Base-by-base conservation (phyloP, 2,329 filamentous ascomycete species). In the Drechmeria coniospora region DNA sequence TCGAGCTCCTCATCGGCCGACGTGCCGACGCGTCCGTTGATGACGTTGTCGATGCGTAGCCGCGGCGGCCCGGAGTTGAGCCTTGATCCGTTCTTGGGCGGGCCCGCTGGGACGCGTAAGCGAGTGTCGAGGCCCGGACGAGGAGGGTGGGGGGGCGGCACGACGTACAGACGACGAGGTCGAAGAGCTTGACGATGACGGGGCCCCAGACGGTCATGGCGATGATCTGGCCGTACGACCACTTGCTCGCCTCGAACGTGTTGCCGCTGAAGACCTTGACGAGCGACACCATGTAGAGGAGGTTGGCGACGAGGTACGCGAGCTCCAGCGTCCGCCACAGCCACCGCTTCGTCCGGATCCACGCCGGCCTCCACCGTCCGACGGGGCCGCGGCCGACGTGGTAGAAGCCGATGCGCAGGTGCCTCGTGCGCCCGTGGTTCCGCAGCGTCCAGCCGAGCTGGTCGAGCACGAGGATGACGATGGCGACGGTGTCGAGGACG, bases 181-280 rank as follows among this genome's bases (percentile, higher is more conserved):
- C 47, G 32, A 55, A 49, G n/a, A 54, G 29, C 29, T 55, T 54
- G 23, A 55, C 50, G 29, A 55, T 53, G 32, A 55, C 49, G 7
- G 51, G 51, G 0, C 51, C 51, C 51, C 51, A 55, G 5, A 54
- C 49, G 0, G 51, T 53, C 19, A 54, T 48, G 21, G 51, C 51
- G 23, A 55, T 54, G 29, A 54, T 55, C 30, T 55, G 51, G 5
- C 51, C 51, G 14, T 54, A 54, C 0, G 43, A 46, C 51, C 51
- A 55, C 13, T 41, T 40, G 15, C 45, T 51, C 2, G 45, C 42
- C 14, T 45, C 43, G 26, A 55, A 55, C 24, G 47, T 54, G 28
- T 54, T 47, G 6, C 37, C 35, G 24, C 36, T 51, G 23, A 55
- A 52, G 29, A 55, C 47, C 23, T 44, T 47, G 21, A 44, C 43